These are phyloP conservation scores for Crithidia mellificae DNA, from an alignment of 208 protist genomes.

Conservation along the genomic window DNA sequence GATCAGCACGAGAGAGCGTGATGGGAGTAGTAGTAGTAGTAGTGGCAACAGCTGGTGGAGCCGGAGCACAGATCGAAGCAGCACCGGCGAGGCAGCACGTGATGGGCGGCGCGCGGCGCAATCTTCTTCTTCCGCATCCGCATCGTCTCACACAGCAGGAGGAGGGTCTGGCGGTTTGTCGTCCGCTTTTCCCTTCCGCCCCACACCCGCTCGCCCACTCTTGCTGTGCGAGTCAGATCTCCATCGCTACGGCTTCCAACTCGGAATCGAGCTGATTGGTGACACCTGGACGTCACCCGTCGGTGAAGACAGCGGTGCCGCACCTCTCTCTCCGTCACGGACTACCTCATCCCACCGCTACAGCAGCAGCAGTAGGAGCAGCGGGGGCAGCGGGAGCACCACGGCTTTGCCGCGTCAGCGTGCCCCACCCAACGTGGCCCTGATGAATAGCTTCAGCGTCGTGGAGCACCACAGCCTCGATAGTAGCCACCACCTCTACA, in stretches of 20 bases:
- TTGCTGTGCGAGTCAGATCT: slow-evolving; percentile 76
- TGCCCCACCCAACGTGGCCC: slow-evolving; percentile 57
- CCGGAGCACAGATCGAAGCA: background rate
- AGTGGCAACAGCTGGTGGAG: slow-evolving; percentile 24
- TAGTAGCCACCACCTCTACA: slow-evolving; percentile 74
- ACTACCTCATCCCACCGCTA: no score
- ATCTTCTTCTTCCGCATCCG: no score
- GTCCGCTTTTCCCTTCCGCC: slow-evolving; percentile 17
- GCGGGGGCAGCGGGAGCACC: background rate
- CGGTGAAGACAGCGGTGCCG: slow-evolving; percentile 7
- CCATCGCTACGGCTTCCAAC: slow-evolving; percentile 63
- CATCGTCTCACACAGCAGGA: no score
- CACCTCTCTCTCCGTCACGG: no score
- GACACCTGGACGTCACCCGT: slow-evolving; percentile 68
- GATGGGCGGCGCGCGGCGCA: background rate
- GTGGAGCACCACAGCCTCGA: slow-evolving; percentile 82
- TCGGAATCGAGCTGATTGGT: slow-evolving; percentile 85
- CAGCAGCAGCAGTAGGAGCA: background rate
- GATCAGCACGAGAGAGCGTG: background rate
- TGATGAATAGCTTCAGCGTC: slow-evolving; percentile 88
- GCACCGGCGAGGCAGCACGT: background rate
- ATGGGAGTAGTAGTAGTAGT: slow-evolving; percentile 6
- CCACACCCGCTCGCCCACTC: slow-evolving; percentile 45
- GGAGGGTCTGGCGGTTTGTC: no score
- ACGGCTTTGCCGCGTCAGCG: slow-evolving; percentile 25